These are phyloP conservation scores for Periglandula ipomoeae DNA, from an alignment of 2,329 filamentous ascomycete genomes.

Conservation along the genomic window DNA sequence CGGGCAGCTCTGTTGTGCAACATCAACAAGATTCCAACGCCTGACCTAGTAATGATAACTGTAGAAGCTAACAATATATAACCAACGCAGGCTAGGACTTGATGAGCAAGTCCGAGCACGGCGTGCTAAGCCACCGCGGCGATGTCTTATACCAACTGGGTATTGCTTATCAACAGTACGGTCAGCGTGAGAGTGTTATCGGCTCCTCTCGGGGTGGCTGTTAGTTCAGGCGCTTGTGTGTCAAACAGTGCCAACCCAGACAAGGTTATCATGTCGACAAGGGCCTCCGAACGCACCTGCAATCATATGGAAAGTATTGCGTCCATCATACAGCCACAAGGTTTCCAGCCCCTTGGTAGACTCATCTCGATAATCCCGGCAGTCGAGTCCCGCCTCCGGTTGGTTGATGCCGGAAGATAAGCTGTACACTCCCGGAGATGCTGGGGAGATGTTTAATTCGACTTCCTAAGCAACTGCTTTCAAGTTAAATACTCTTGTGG, in stretches of 20 bases:
- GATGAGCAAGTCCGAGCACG: not conserved
- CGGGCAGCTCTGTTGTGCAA: no score
- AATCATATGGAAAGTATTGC: not conserved
- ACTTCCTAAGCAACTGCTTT: not conserved
- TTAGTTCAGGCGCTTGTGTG: not conserved
- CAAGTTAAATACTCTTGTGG: not conserved
- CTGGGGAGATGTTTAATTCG: not conserved
- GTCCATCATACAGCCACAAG: not conserved
- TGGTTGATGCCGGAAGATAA: constrained; percentile 2
- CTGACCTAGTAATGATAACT: no score
- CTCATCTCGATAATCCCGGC: not conserved
- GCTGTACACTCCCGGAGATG: constrained; percentile 7
- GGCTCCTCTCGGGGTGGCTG: not conserved
- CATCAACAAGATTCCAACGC: no score
- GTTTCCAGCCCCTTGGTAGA: not conserved
- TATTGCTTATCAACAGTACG: not conserved
- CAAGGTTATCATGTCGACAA: not conserved
- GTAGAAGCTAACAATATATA: no score
- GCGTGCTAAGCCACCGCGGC: no score
- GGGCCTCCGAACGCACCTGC: not conserved
- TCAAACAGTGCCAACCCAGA: not conserved
- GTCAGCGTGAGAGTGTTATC: not conserved
- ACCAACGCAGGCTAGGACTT: no score
- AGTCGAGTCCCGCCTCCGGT: not conserved
- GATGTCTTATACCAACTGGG: no score